Evolutionary conservation across 208 protist species (phyloP).

Genomic region (Leishmania mexicana): DNA sequence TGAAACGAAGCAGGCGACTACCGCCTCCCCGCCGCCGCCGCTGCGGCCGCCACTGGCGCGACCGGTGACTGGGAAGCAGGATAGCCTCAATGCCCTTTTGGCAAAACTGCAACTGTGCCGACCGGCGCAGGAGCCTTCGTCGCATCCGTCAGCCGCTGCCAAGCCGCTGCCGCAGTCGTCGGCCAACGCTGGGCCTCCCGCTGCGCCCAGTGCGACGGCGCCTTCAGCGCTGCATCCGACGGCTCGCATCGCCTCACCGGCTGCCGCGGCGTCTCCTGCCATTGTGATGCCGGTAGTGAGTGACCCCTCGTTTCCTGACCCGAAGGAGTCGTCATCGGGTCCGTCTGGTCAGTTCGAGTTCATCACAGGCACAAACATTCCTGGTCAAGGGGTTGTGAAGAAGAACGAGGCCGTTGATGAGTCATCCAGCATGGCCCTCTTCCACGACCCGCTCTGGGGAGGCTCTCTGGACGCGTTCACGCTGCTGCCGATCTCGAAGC

Average conservation of each 20-base stretch:
- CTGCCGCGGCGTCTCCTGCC: background rate
- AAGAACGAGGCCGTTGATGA: conserved; percentile 10
- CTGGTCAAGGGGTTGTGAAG: conserved; percentile 41
- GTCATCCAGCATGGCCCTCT: conserved; percentile 56
- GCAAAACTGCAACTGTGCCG: conserved; percentile 37
- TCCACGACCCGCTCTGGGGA: conserved; percentile 83
- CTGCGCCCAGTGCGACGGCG: background rate
- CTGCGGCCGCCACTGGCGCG: conserved; percentile 3
- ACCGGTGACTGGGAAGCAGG: conserved; percentile 23
- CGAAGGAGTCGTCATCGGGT: conserved; percentile 19
- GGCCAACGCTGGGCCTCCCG: background rate
- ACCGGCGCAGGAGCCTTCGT: conserved; percentile 5
- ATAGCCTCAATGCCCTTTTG: conserved; percentile 40
- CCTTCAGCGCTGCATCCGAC: background rate
- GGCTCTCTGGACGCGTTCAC: conserved; percentile 28
- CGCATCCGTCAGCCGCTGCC: background rate
- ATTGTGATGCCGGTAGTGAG: conserved; percentile 8
- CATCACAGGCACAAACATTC: conserved; percentile 73
- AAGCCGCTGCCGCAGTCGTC: background rate
- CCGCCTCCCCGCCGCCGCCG: conserved; percentile 1
- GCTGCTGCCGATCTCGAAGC: conserved; percentile 5
- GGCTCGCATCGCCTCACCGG: background rate
- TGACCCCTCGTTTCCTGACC: conserved; percentile 23
- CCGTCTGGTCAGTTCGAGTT: conserved; percentile 56
- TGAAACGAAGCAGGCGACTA: conserved; percentile 8